phyloP scores from a whole-genome alignment of 306 rosid genomes.

The Gastrolobium villosum region DNA sequence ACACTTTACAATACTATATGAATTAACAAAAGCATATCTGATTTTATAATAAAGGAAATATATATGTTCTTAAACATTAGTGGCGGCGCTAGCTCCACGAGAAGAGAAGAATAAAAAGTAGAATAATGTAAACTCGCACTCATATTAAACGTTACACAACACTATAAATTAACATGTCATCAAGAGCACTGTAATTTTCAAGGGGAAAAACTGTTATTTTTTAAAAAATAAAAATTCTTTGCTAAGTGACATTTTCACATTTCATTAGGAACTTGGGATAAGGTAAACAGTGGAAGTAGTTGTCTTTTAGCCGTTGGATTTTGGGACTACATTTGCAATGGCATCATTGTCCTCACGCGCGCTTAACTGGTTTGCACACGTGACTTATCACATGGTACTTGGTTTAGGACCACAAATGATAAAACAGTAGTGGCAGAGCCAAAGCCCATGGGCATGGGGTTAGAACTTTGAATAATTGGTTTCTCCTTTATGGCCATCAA shows the following conservation, averaged over 20 bases:
- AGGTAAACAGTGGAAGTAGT: not conserved
- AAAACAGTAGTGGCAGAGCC: not conserved
- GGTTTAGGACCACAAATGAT: not conserved
- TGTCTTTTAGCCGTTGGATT: conserved; percentile 2
- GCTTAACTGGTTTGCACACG: not conserved
- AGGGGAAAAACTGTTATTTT: no score
- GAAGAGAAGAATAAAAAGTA: no score
- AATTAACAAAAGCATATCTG: not conserved
- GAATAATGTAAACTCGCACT: no score
- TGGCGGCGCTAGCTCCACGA: no score
- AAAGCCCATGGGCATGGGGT: not conserved
- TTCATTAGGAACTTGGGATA: not conserved
- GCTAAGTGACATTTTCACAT: not conserved
- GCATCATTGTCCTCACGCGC: not conserved
- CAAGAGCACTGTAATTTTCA: no score
- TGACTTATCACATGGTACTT: not conserved
- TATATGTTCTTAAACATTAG: no score
- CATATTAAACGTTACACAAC: no score
- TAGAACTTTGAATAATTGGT: no score
- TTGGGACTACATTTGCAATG: not conserved
- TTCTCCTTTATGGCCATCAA: not conserved
- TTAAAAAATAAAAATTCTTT: no score
- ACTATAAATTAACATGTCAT: no score
- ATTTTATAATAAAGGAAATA: not conserved
- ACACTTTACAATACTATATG: not conserved